Evolutionary conservation across 192 early-diverging fungal species (phyloP), one percentile per base, ranked within the genome.

Genomic region (Podila epicladia): DNA sequence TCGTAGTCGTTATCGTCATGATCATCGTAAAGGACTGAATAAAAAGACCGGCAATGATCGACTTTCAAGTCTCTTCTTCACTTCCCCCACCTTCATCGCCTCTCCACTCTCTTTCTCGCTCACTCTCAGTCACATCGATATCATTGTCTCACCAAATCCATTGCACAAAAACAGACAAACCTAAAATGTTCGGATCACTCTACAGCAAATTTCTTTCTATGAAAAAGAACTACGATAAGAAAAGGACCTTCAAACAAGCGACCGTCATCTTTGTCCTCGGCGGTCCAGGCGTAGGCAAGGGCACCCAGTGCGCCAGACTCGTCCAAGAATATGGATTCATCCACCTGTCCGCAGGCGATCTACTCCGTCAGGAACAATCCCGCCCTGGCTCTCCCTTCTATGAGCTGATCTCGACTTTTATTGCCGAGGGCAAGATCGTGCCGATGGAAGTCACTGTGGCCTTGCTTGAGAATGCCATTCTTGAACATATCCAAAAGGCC

Each of bases 371-470:
- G 31, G 91, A 92, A 67, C 82, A 86, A 6, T 72, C 83, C 9
- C 72, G 71, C 19, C 53, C 53, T 24, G 89, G 83, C 0, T 78
- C 83, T 9, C 60, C 58, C 29, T 58, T 89, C 13, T 90, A 86
- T 8, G 29, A 73, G 22, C 58, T 82, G 53, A 62, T 91, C 11
- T 82, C 85, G 48, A 78, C 53, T 4, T 67, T 74, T 26, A 91
- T 92, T 84, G 83, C 80, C 59, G 83, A 92, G 59, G 91, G 91
- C 15, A 89, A 92, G 82, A 89, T 92, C 72, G 86, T 92, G 15
- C 83, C 91, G 26, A 67, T 87, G 48, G 51, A 65, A 38, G 74
- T 89, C n/a, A 71, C 74, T 1, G 45, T 82, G 28, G 49, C 67
- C 0, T 64, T 89, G n/a, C 49, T 83, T 17, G 60, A 60, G 8